These are phyloP conservation scores for Trichoderma sp. DNA, from an alignment of 2,329 filamentous ascomycete genomes.

Conservation along the genomic window DNA sequence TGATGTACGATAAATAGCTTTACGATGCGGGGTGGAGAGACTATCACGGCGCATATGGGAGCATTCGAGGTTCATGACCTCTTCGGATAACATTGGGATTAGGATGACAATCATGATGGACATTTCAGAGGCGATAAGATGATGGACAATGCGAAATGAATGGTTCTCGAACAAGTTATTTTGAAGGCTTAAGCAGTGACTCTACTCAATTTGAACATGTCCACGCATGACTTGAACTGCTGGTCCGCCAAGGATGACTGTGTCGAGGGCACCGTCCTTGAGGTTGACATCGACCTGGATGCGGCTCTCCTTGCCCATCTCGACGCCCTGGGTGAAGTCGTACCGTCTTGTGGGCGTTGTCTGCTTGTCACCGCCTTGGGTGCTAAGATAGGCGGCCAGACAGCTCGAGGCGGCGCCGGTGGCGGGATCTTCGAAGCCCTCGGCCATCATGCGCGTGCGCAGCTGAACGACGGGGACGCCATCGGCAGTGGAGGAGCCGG, in stretches of 20 bases:
- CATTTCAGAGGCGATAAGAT: not conserved
- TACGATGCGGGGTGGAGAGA: constrained; percentile 29
- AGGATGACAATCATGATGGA: constrained; percentile 15
- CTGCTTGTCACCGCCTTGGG: constrained; percentile 36
- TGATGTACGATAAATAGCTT: constrained; percentile 37
- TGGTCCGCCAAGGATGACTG: constrained; percentile 36
- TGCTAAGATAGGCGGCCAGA: constrained; percentile 53
- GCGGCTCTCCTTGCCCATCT: constrained; percentile 61
- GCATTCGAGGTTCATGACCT: constrained; percentile 12
- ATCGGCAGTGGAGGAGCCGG: constrained; percentile 31
- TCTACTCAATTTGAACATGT: constrained; percentile 30
- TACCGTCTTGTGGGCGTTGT: constrained; percentile 40
- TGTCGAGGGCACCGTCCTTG: constrained; percentile 32
- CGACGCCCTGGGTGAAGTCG: constrained; percentile 62
- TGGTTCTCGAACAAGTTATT: not conserved
- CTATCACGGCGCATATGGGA: constrained; percentile 26
- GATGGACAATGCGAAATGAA: not conserved
- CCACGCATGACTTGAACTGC: constrained; percentile 38
- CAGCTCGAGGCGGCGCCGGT: constrained; percentile 63
- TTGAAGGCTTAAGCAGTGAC: not conserved
- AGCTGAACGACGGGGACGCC: constrained; percentile 37
- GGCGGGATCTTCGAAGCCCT: constrained; percentile 55
- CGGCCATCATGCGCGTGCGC: constrained; percentile 60
- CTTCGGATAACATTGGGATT: constrained; percentile 13
- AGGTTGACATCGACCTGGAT: constrained; percentile 47